Base-by-base conservation (phyloP, 2,329 filamentous ascomycete genomes). In the Fusarium acutatum region DNA sequence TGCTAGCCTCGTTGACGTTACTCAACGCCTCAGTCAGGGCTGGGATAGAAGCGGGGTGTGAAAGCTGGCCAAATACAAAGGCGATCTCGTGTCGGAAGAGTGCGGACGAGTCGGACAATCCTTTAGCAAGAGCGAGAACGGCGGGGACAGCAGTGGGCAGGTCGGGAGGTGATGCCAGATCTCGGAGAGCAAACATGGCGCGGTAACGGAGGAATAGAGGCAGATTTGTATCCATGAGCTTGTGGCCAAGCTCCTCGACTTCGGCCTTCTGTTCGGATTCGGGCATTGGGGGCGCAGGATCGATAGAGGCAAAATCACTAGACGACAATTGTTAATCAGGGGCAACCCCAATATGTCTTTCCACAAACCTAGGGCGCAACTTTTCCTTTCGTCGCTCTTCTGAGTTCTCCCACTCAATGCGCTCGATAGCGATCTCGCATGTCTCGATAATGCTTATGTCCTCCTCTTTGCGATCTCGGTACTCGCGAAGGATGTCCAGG, bases 31-130 rank as follows among this genome's bases (percentile, higher is more conserved):
- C 90, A 22, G 93, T 92, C 66, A 99, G 89, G 67, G 94, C 94
- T 8, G 96, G 95, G 75, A 99, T 98, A 3, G 95, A 97, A n/a
- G 96, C 96, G 3, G 96, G 96, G 80, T 99, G 96, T 62, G 93
- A 95, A 59, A 99, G 88, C 83, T 99, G 96, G 62, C 96, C 96
- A 77, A 99, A 99, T 20, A 99, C 96, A 81, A 99, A 99, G 20
- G 96, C 96, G 74, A 99, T 95, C 82, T 99, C 96, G 84, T 99
- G 96, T 75, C 96, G 92, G 88, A 99, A 98, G 13, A 99, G 90
- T 10, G 95, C 95, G 54, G 95, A 98, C 24, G 91, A 87, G 81
- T 99, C 96, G 37, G 87, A 87, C 77, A 99, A 91, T 22, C 96
- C 96, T 80, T 91, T 92, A 50, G 96, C 94, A 52, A 99, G 89